These are phyloP conservation scores for Rhazya stricta DNA, from an alignment of 257 asterid species.

Conservation along the genomic window DNA sequence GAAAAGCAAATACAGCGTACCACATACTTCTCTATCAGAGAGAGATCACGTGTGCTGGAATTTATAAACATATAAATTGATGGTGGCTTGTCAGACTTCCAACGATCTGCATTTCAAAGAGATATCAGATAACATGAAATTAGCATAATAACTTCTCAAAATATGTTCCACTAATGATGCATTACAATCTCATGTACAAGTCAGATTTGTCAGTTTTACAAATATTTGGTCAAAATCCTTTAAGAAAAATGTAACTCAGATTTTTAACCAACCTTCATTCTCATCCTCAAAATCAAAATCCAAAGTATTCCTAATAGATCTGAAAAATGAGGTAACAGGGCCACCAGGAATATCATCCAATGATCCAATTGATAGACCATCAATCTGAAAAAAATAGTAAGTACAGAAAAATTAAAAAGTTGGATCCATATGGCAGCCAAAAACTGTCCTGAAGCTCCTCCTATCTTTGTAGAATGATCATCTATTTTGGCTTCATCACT, in stretches of 20 bases:
- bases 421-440: background rate
- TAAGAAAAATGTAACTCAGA: background rate
- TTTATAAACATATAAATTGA: slow-evolving; percentile 75
- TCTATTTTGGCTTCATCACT: background rate
- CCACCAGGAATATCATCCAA: slow-evolving; percentile 95
- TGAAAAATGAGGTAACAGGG: slow-evolving; percentile 63
- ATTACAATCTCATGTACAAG: background rate
- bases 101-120: slow-evolving; percentile 55
- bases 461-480: background rate
- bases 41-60: slow-evolving; percentile 81
- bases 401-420: slow-evolving; percentile 1
- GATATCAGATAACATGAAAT: background rate
- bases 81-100: slow-evolving; percentile 82
- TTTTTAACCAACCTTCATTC: slow-evolving; percentile 68
- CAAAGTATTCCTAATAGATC: slow-evolving; percentile 71
- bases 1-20: slow-evolving; percentile 44
- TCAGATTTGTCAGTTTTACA: background rate
- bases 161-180: background rate
- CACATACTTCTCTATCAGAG: slow-evolving; percentile 84
- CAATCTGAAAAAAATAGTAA: slow-evolving; percentile 57
- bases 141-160: background rate
- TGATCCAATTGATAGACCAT: slow-evolving; percentile 64
- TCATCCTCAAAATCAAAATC: slow-evolving; percentile 92
- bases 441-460: slow-evolving; percentile 8
- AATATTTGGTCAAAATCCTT: background rate